Conservation (phyloP, 148 eudicot genomes). For the Persicaria tinctoria region DNA sequence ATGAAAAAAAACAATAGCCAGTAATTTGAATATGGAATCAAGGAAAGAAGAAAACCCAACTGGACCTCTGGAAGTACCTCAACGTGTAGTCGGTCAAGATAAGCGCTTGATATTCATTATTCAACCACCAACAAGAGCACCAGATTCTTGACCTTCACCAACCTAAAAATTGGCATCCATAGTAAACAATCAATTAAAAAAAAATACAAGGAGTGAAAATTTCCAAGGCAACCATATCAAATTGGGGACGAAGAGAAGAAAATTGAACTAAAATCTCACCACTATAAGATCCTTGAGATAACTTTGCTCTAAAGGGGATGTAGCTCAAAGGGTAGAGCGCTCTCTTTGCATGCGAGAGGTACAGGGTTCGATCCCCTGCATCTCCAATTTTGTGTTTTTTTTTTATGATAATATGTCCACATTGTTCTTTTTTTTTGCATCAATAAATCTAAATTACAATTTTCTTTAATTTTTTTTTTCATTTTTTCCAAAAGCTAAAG, state of each 20-base stretch:
- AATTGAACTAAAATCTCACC: slow-evolving; percentile 33
- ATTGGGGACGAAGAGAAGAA: neutral
- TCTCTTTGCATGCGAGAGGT: slow-evolving; percentile 84
- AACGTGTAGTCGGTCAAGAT: slow-evolving; percentile 79
- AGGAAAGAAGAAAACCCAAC: neutral
- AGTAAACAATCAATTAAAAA: neutral
- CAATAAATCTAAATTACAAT: no score
- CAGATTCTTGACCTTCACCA: slow-evolving; percentile 82
- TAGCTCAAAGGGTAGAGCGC: slow-evolving; percentile 92
- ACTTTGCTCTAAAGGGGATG: slow-evolving; percentile 65
- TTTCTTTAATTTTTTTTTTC: no score
- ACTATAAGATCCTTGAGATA: slow-evolving; percentile 81
- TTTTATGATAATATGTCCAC: no score
- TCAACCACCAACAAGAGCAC: slow-evolving; percentile 46
- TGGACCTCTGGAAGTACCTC: slow-evolving; percentile 29
- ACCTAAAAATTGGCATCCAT: slow-evolving; percentile 35
- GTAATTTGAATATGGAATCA: neutral
- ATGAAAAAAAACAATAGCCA: neutral
- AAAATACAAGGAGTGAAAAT: neutral
- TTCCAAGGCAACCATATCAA: neutral
- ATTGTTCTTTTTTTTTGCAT: no score
- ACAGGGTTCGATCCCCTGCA: slow-evolving; percentile 94
- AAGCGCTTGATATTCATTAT: slow-evolving; percentile 71
- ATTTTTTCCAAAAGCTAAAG: no score
- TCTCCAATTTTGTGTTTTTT: slow-evolving; percentile 35